Percentiles rank a stretch among this genome's conserved stretches.
phyloP scores from a whole-genome alignment of 176 grass and related monocot genomes.

The Triticum turgidum region DNA sequence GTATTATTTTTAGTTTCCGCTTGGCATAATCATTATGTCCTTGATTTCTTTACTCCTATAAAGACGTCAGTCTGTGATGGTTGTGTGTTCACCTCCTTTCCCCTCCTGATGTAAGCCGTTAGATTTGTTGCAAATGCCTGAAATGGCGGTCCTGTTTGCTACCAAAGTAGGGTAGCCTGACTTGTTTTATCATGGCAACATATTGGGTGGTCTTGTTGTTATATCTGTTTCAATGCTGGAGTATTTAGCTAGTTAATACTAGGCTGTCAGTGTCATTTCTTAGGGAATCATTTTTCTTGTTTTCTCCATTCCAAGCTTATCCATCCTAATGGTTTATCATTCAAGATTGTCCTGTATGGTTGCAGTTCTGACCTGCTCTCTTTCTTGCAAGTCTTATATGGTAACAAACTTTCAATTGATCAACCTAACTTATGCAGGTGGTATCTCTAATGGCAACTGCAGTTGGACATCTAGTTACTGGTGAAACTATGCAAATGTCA shows the following conservation, averaged over 20 bases:
- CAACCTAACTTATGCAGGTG: slow-evolving; percentile 56
- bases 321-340: neutral
- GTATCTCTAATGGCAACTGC: slow-evolving; percentile 84
- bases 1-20: neutral
- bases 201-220: neutral
- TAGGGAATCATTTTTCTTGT: neutral
- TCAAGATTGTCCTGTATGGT: slow-evolving; percentile 6
- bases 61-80: neutral
- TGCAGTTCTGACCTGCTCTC: neutral
- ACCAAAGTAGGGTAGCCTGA: neutral
- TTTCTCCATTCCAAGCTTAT: slow-evolving; percentile 2
- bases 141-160: neutral
- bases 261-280: neutral
- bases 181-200: neutral
- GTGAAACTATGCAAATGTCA: slow-evolving; percentile 97
- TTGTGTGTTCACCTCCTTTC: neutral
- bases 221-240: neutral
- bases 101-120: neutral
- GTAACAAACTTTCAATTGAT: slow-evolving; percentile 4
- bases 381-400: slow-evolving; percentile 12
- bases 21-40: neutral
- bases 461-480: slow-evolving; percentile 92
- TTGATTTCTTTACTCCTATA: neutral
- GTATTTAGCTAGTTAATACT: neutral
- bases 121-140: slow-evolving; percentile 1